These are phyloP conservation scores for Ceratobasidium papillatum DNA, from an alignment of 1,284 basidiomycete genomes.

Conservation along the genomic window DNA sequence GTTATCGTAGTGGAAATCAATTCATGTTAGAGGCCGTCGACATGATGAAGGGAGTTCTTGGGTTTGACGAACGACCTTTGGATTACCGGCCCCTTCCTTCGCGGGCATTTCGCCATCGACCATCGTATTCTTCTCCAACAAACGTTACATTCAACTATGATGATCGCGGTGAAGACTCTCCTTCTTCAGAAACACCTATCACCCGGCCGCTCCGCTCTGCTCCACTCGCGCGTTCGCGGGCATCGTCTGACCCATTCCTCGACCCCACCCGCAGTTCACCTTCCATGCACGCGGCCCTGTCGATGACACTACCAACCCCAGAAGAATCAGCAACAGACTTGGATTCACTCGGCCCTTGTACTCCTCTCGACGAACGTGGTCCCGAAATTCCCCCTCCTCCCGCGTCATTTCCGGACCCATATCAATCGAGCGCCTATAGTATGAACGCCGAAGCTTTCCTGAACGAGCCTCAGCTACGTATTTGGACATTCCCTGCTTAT, in stretches of 20 bases:
- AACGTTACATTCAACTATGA: slow-evolving; percentile 1
- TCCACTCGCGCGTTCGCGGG: slow-evolving; percentile 29
- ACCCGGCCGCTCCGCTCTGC: slow-evolving; percentile 4
- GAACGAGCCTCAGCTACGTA: slow-evolving; percentile 43
- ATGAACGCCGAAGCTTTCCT: slow-evolving; percentile 36
- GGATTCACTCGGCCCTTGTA: slow-evolving; percentile 30
- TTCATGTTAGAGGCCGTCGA: slow-evolving; percentile 46
- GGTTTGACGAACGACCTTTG: slow-evolving; percentile 36
- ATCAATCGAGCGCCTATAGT: slow-evolving; percentile 25
- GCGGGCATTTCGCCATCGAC: slow-evolving; percentile 36
- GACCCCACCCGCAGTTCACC: slow-evolving; percentile 38
- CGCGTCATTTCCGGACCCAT: slow-evolving; percentile 17
- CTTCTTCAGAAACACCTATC: neutral
- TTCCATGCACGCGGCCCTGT: slow-evolving; percentile 33
- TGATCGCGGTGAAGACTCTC: slow-evolving; percentile 18
- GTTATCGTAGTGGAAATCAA: slow-evolving; percentile 43
- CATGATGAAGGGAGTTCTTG: slow-evolving; percentile 45
- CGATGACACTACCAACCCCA: slow-evolving; percentile 28
- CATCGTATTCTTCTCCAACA: slow-evolving; percentile 17
- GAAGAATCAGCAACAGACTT: slow-evolving; percentile 35
- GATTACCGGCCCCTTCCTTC: slow-evolving; percentile 35
- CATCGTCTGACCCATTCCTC: slow-evolving; percentile 32
- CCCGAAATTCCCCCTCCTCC: slow-evolving; percentile 35
- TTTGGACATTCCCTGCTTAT: slow-evolving; percentile 43
- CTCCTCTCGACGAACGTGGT: slow-evolving; percentile 31